Percentiles rank a stretch among this genome's conserved stretches.
phyloP scores from a whole-genome alignment of 176 grass and related monocot species.

The Puccinellia tenuiflora region DNA sequence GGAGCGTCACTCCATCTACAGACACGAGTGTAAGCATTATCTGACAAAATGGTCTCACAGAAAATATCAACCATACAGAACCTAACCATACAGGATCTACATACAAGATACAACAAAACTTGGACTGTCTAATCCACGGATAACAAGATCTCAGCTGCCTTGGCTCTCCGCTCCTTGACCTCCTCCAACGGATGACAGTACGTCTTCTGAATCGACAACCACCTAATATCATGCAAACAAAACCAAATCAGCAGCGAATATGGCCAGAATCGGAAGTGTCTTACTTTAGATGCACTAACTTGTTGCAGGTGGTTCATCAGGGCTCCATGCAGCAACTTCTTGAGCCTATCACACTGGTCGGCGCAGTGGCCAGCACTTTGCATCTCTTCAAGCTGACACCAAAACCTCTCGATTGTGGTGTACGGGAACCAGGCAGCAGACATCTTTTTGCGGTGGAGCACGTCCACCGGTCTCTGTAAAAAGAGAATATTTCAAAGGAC shows the following conservation, averaged over 20 bases:
- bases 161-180: conserved; percentile 23
- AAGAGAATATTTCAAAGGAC: conserved; percentile 19
- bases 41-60: background rate
- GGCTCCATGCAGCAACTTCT: conserved; percentile 56
- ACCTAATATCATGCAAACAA: conserved; percentile 32
- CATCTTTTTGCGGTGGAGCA: conserved; percentile 87
- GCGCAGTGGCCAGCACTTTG: conserved; percentile 48
- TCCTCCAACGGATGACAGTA: conserved; percentile 46
- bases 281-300: conserved; percentile 30
- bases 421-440: conserved; percentile 80
- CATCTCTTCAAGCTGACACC: conserved; percentile 79
- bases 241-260: background rate
- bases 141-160: conserved; percentile 8
- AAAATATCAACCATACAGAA: background rate
- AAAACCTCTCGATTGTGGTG: conserved; percentile 56
- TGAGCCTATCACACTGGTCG: conserved; percentile 80
- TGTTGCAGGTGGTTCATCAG: conserved; percentile 66
- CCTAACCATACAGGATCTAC: background rate
- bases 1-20: background rate
- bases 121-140: background rate
- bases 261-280: background rate
- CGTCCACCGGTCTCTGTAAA: conserved; percentile 57
- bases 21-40: background rate
- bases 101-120: conserved; percentile 5
- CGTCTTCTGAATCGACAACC: conserved; percentile 65